These are phyloP conservation scores for Prunus padus DNA, from an alignment of 306 rosid genomes.

Conservation along the genomic window DNA sequence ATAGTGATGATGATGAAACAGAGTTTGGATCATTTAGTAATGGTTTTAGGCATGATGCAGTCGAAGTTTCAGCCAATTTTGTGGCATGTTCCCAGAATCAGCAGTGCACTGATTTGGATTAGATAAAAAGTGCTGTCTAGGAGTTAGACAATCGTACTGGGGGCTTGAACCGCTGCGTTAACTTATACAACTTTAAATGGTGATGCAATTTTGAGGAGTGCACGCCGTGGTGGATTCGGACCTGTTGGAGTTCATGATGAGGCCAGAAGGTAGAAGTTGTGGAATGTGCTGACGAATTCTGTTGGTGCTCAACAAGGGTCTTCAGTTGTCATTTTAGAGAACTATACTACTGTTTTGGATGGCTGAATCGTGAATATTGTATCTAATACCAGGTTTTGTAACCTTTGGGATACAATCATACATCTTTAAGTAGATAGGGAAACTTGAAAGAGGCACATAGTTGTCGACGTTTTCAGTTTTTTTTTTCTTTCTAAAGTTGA, in stretches of 20 bases:
- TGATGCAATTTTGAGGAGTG: constrained; percentile 27
- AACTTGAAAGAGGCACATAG: neutral
- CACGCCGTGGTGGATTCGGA: constrained; percentile 24
- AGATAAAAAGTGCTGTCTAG: constrained; percentile 20
- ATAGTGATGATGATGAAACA: constrained; percentile 82
- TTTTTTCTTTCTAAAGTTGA: neutral
- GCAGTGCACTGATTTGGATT: constrained; percentile 51
- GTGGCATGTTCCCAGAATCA: constrained; percentile 50
- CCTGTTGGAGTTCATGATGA: constrained; percentile 19
- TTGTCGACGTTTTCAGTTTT: neutral
- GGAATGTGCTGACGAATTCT: constrained; percentile 26
- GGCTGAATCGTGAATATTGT: constrained; percentile 34
- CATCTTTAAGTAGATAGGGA: constrained; percentile 9
- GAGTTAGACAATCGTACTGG: constrained; percentile 9
- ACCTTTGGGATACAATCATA: constrained; percentile 3
- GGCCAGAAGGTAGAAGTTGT: constrained; percentile 24
- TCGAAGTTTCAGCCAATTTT: constrained; percentile 31
- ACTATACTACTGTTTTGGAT: constrained; percentile 14
- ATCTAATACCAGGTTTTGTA: constrained; percentile 25
- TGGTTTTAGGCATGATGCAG: constrained; percentile 51
- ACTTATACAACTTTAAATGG: neutral
- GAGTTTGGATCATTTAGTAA: constrained; percentile 60
- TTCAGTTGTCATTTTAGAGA: constrained; percentile 19
- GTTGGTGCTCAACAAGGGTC: constrained; percentile 1
- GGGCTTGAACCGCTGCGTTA: constrained; percentile 25